These are phyloP conservation scores for Eragrostis tef DNA, from an alignment of 202 grass and related monocot genomes.

Conservation along the genomic window DNA sequence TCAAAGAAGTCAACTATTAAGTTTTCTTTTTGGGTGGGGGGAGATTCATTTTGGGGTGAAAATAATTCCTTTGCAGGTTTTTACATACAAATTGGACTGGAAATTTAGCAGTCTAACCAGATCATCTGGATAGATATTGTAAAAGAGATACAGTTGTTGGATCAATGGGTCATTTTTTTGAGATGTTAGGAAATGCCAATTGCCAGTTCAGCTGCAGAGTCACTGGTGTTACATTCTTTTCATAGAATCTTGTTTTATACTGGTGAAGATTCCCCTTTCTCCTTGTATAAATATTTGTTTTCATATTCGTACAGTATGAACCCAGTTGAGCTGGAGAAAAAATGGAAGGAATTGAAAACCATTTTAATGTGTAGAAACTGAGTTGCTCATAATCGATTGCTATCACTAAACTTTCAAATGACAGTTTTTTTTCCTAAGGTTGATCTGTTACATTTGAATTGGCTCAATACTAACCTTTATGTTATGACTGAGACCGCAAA, in stretches of 20 bases:
- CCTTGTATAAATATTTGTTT: constrained; percentile 49
- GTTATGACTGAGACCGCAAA: background rate
- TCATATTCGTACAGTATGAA: constrained; percentile 34
- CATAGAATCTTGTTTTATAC: constrained; percentile 53
- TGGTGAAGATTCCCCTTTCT: constrained; percentile 32
- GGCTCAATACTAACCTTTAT: background rate
- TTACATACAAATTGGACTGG: constrained; percentile 58
- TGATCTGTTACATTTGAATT: background rate
- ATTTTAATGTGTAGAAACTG: constrained; percentile 42
- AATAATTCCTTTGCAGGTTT: constrained; percentile 64
- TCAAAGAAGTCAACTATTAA: constrained; percentile 62
- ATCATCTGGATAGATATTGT: constrained; percentile 67
- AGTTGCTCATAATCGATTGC: constrained; percentile 2
- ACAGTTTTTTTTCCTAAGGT: background rate
- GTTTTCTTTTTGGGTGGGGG: constrained; percentile 61
- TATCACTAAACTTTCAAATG: background rate
- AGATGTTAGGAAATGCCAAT: constrained; percentile 57
- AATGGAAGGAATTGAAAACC: constrained; percentile 14
- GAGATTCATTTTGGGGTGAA: constrained; percentile 73
- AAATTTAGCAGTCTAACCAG: constrained; percentile 62
- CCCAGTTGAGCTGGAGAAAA: constrained; percentile 36
- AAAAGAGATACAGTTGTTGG: constrained; percentile 62
- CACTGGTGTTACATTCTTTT: constrained; percentile 56
- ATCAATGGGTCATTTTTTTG: constrained; percentile 58
- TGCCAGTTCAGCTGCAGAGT: constrained; percentile 52